Evolutionary conservation across 768 basidiomycete species (phyloP).

Genomic region (Lactifluus subvellereus): DNA sequence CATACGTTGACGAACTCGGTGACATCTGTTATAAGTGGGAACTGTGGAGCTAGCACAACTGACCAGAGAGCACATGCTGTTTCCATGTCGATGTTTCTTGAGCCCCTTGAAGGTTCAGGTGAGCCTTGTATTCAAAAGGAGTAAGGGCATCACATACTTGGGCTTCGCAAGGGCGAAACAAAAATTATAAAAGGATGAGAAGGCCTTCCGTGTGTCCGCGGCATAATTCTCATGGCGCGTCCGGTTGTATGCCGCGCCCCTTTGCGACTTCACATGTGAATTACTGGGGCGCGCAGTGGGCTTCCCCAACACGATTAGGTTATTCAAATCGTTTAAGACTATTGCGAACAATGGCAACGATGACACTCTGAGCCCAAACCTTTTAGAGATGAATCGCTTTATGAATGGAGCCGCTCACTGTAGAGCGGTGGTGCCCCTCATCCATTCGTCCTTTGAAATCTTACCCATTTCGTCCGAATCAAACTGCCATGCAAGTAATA

Average conservation of each 20-base stretch:
- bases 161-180: conserved; percentile 68
- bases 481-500: conserved; percentile 74
- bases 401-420: conserved; percentile 35
- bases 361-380: conserved; percentile 37
- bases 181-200: conserved; percentile 62
- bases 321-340: conserved; percentile 56
- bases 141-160: conserved; percentile 45
- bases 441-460: conserved; percentile 65
- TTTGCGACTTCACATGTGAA: conserved; percentile 33
- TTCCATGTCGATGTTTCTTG: conserved; percentile 80
- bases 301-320: conserved; percentile 49
- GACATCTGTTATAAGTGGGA: conserved; percentile 59
- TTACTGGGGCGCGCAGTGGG: conserved; percentile 28
- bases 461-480: conserved; percentile 68
- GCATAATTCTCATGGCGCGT: conserved; percentile 46
- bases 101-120: conserved; percentile 41
- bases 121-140: not conserved
- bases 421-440: conserved; percentile 43
- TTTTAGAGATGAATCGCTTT: conserved; percentile 5
- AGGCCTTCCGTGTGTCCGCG: conserved; percentile 44
- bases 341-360: conserved; percentile 44
- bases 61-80: conserved; percentile 71
- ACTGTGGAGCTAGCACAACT: conserved; percentile 63
- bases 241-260: conserved; percentile 51
- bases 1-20: conserved; percentile 60